These are phyloP conservation scores for Hypoxylon rubiginosum DNA, from an alignment of 2,329 filamentous ascomycete species.

Conservation along the genomic window DNA sequence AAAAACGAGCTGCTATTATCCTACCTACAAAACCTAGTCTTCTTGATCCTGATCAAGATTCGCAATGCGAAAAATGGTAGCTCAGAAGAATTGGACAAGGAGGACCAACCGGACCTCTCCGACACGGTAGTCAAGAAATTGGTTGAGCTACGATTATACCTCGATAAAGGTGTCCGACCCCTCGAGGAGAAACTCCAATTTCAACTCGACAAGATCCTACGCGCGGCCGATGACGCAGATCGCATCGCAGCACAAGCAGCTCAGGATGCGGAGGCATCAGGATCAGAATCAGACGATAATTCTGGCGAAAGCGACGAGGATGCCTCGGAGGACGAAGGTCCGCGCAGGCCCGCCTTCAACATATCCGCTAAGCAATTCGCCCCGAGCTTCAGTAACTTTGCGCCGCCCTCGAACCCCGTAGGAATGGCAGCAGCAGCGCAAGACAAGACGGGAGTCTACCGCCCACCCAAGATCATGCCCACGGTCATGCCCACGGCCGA, in stretches of 20 bases:
- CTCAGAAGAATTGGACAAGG: conserved; percentile 50
- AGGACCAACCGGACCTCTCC: conserved; percentile 61
- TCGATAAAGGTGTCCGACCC: conserved; percentile 92
- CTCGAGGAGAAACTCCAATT: conserved; percentile 92
- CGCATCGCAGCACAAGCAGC: conserved; percentile 56
- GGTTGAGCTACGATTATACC: conserved; percentile 89
- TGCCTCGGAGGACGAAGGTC: conserved; percentile 48
- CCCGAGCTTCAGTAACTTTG: conserved; percentile 56
- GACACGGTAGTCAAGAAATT: conserved; percentile 85
- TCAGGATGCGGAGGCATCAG: conserved; percentile 56
- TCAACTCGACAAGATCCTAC: conserved; percentile 94
- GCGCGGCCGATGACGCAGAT: conserved; percentile 83
- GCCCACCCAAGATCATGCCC: conserved; percentile 88
- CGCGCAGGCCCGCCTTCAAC: conserved; percentile 37
- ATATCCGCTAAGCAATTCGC: conserved; percentile 53
- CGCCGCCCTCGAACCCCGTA: conserved; percentile 51
- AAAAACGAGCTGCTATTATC: conserved; percentile 98
- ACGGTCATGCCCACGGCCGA: conserved; percentile 82
- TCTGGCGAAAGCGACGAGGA: conserved; percentile 51
- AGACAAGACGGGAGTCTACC: conserved; percentile 80
- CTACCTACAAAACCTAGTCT: conserved; percentile 94
- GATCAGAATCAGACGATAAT: conserved; percentile 53
- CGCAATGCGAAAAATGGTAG: conserved; percentile 63
- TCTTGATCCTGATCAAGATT: conserved; percentile 85
- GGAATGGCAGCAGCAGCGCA: conserved; percentile 53